Base-by-base conservation (phyloP, 2,329 filamentous ascomycete genomes). In the Elsinoe ampelina region DNA sequence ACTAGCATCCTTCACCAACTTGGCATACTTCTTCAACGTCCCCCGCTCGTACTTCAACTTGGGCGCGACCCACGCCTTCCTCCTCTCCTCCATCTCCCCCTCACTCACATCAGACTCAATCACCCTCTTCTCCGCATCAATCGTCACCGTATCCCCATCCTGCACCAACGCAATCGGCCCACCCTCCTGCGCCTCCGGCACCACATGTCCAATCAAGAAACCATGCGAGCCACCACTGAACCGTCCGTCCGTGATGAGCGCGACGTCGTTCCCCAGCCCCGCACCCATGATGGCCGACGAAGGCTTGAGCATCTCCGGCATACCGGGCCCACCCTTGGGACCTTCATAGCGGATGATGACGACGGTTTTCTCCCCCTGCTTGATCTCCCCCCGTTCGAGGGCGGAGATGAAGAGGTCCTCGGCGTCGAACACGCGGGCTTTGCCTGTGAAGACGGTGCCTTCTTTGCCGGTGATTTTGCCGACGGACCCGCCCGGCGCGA, bases 221-320 rank as follows among this genome's bases (percentile, higher is more conserved):
- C 90, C 90, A 70, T 96, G 91, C 55, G 81, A 87, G 1, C 90
- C 92, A 32, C 92, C 92, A 47, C 82, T 86, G 71, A 96, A 97
- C 45, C 92, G 77, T 0, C 92, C 92, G 68, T 97, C 92, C 0
- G 92, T 97, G 50, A 97, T 89, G 12, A 97, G 80, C 0, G 92
- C 91, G 7, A 96, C 82, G 63, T 89, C 85, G 54, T 78, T 88
- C 20, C 59, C 59, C 54, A 97, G 76, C 11, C 87, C 87, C 0
- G 92, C 92, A 50, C 92, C 92, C 86, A 95, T 95, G 63, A 97
- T 88, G 15, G 91, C 89, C 0, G 90, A 90, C 58, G 82, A 87
- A 10, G 92, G 88, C 68, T 87, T 89, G 43, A 97, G 80, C 72
- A 95, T 90, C 72, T 97, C 92, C 1, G 91, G 92, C 92, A 97